These are phyloP conservation scores for Dictyostelium intermedium DNA, from an alignment of 78 protist genomes.

Conservation along the genomic window DNA sequence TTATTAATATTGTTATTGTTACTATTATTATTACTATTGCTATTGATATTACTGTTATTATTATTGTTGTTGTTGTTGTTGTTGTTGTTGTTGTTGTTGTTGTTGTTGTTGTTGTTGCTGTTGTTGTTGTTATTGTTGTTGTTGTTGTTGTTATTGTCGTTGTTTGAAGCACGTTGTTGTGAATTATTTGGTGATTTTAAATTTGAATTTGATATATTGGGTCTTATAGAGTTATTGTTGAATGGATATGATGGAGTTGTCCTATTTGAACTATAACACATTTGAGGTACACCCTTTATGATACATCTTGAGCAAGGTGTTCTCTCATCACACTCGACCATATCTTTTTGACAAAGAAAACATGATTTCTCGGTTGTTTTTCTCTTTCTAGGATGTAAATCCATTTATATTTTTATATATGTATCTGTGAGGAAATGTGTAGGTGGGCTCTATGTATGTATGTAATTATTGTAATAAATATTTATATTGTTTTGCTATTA, in stretches of 20 bases:
- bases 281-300: conserved; percentile 34
- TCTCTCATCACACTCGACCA: conserved; percentile 32
- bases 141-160: background rate
- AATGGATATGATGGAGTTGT: background rate
- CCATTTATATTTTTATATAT: background rate
- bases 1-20: background rate
- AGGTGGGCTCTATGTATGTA: background rate
- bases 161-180: background rate
- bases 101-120: background rate
- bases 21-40: background rate
- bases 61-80: background rate
- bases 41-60: conserved; percentile 5
- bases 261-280: conserved; percentile 19
- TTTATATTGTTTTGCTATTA: background rate
- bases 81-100: background rate
- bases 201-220: background rate
- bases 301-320: conserved; percentile 58
- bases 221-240: background rate
- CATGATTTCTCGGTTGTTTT: conserved; percentile 62
- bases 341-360: conserved; percentile 50
- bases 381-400: conserved; percentile 17
- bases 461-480: background rate
- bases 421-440: background rate
- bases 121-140: background rate
- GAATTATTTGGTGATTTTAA: background rate